These are phyloP conservation scores for Salicornia ramosissima DNA, from an alignment of 148 eudicot species.

Conservation along the genomic window DNA sequence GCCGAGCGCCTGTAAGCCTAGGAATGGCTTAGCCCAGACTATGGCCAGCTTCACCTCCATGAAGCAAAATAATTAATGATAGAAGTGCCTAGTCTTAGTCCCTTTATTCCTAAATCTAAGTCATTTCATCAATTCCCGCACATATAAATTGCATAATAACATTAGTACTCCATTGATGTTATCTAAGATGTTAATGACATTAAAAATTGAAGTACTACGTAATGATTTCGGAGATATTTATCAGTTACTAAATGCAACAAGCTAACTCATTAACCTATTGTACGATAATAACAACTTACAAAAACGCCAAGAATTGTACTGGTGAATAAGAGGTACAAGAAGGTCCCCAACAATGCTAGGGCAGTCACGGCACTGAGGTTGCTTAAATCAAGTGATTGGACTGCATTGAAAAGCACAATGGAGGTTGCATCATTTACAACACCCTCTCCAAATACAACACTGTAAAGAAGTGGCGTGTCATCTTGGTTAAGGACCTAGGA, in stretches of 20 bases:
- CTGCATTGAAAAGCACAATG: constrained; percentile 87
- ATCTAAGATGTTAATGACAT: background rate
- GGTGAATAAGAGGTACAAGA: constrained; percentile 62
- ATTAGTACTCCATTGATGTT: background rate
- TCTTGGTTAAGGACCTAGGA: constrained; percentile 88
- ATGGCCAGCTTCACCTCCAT: background rate
- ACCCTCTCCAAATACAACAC: constrained; percentile 86
- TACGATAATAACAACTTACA: constrained; percentile 37
- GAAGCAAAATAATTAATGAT: background rate
- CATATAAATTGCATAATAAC: background rate
- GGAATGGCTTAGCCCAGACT: background rate
- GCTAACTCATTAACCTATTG: no score
- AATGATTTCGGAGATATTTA: background rate
- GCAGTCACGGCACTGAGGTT: constrained; percentile 38
- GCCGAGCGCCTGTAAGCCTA: background rate
- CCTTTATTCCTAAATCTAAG: background rate
- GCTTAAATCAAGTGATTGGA: constrained; percentile 68
- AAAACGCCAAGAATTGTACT: constrained; percentile 71
- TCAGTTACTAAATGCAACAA: background rate
- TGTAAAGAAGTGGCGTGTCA: constrained; percentile 86
- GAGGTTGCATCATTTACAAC: constrained; percentile 98
- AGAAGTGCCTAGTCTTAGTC: background rate
- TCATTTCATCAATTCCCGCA: background rate
- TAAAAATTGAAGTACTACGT: background rate
- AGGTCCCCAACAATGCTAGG: constrained; percentile 65